Evolutionary conservation across 2,329 filamentous ascomycete species (phyloP), one percentile per base, ranked within the genome.

Genomic region (Aureobasidium sp.): DNA sequence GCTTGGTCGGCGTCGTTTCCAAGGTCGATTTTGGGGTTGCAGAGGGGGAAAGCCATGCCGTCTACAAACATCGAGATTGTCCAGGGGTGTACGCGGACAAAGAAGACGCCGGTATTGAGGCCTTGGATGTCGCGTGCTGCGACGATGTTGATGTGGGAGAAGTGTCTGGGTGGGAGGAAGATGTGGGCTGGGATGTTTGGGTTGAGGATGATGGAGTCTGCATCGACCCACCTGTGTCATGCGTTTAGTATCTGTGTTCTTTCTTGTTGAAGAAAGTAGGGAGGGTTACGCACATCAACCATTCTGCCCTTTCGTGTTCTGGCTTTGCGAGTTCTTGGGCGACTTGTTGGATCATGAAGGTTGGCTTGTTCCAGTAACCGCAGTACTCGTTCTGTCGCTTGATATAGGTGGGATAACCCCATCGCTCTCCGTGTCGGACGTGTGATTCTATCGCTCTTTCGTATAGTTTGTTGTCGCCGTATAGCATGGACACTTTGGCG

Each of bases 341-440:
- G 19, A 73, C 62, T 19, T 69, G 57, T 2, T 59, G 51, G 46
- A 68, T 63, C 23, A 70, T 45, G 60, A 70, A 73, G 17, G 65
- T 64, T 27, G 69, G 66, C 47, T 74, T 74, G 61, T 73, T 74
- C 67, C 71, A 70, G 53, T 68, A 72, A 2, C 72, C 73, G 11
- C 64, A 66, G 1, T 68, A 66, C 4, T 58, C 38, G 19, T 59
- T 46, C 21, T 58, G 19, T 21, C 50, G 55, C 23, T 51, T 43
- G 10, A 74, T 66, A 19, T 69, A 67, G 4, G 72, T 64, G 13
- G 69, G 68, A 21, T 71, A 73, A 3, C 70, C 69, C 37, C 71
- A 69, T 51, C 69, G 63, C 2, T 67, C 64, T 31, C 67, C 69
- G 50, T 74, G 71, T 4, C 68, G 57, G 6, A 68, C 47, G 58